These are phyloP conservation scores for Metschnikowia continentalis DNA, from an alignment of 805 yeast species.

Conservation along the genomic window DNA sequence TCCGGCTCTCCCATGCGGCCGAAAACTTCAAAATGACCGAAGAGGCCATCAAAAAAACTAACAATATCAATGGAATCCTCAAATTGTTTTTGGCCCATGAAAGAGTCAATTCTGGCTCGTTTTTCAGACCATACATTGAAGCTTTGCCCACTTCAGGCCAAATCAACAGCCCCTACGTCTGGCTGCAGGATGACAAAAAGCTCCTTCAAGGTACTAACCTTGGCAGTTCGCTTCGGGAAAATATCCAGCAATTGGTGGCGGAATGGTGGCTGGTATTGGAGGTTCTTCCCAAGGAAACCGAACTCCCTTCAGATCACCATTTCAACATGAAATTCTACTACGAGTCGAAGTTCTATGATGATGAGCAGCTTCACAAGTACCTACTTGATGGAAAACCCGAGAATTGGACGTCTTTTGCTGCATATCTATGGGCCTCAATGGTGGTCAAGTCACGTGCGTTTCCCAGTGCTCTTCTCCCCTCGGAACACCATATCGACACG, in stretches of 20 bases:
- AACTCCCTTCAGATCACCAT: conserved; percentile 33
- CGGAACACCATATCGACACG: conserved; percentile 17
- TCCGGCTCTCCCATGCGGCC: conserved; percentile 24
- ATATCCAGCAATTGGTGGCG: conserved; percentile 42
- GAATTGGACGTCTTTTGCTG: conserved; percentile 62
- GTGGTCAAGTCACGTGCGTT: conserved; percentile 77
- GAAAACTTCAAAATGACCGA: conserved; percentile 16
- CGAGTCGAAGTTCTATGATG: conserved; percentile 38
- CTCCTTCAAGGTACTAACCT: conserved; percentile 67
- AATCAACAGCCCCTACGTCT: conserved; percentile 62
- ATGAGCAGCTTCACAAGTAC: conserved; percentile 32
- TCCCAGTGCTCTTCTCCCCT: conserved; percentile 58
- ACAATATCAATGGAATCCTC: conserved; percentile 27
- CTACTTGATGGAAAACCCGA: conserved; percentile 17
- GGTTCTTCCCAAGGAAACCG: conserved; percentile 25
- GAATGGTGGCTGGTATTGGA: conserved; percentile 55
- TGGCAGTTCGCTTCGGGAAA: conserved; percentile 48
- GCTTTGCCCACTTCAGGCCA: conserved; percentile 35
- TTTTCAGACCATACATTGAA: conserved; percentile 26
- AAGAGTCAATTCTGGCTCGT: conserved; percentile 18
- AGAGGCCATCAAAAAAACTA: conserved; percentile 10
- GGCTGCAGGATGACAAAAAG: conserved; percentile 50
- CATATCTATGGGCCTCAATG: conserved; percentile 70
- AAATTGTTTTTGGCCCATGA: conserved; percentile 35
- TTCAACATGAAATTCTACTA: conserved; percentile 42